These are phyloP conservation scores for Solanum raphanifolium DNA, from an alignment of 257 asterid species.

Conservation along the genomic window DNA sequence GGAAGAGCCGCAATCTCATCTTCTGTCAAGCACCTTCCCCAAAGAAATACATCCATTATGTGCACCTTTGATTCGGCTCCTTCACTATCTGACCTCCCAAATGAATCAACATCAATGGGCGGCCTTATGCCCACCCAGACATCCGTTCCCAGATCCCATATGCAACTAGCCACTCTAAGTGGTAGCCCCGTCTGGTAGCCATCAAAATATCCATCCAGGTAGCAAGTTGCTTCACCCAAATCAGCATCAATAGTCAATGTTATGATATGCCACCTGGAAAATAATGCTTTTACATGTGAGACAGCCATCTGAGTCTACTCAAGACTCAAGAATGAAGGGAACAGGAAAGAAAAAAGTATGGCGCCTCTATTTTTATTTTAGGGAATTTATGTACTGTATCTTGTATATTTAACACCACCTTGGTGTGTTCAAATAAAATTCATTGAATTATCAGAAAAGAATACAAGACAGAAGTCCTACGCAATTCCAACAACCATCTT, in stretches of 20 bases:
- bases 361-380: background rate
- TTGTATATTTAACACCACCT: background rate
- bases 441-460: background rate
- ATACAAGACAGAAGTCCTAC: background rate
- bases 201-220: constrained; percentile 87
- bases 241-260: constrained; percentile 88
- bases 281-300: background rate
- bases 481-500: background rate
- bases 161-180: constrained; percentile 54
- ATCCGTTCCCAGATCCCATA: constrained; percentile 94
- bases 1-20: constrained; percentile 90
- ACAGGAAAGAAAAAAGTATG: background rate
- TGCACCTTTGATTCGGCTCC: constrained; percentile 94
- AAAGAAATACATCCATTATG: constrained; percentile 90
- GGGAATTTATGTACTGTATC: background rate
- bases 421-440: background rate
- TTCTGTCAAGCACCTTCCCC: constrained; percentile 96
- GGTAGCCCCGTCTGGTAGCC: constrained; percentile 88
- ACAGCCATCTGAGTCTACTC: background rate
- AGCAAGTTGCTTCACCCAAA: constrained; percentile 94
- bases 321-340: background rate
- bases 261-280: constrained; percentile 90
- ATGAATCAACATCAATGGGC: constrained; percentile 88
- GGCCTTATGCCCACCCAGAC: constrained; percentile 91
- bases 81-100: constrained; percentile 98